Base-by-base conservation (phyloP, 176 grass and related monocot genomes). In the Zea luxurians region DNA sequence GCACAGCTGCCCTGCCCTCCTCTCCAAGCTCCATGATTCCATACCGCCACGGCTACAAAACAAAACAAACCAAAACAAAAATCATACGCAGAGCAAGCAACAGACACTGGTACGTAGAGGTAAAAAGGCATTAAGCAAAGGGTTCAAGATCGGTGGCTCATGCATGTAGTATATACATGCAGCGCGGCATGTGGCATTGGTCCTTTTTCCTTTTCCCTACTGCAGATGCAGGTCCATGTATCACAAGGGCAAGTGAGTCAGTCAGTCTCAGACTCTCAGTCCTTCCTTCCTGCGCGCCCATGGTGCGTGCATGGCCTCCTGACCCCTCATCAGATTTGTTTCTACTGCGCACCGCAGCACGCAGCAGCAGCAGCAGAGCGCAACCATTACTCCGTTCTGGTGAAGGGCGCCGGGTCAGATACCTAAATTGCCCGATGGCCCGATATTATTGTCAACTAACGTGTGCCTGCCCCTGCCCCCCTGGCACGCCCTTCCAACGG, bases 401-500 rank as follows among this genome's bases (percentile, higher is more conserved):
- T 36, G 66, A 55, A 42, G 20, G 69, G 62, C 18, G 65, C 48
- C 57, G 16, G 21, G 87, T 85, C 78, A 82, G 82, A 73, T 77
- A 78, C 82, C 82, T 89, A 73, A 89, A 85, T 58, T 59, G 73
- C 58, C 58, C 27, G 73, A 89, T 78, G 78, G 78, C 75, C 43
- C 78, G 37, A 82, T 78, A 89, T 89, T 73, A 85, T 85, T 81
- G 82, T 85, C 77, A 89, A 78, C 82, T 73, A 89, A 84, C 71
- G 73, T 85, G 73, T 66, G 70, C 61, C n/a, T 16, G 5, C 15
- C 16, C 52, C 38, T 4, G 52, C 10, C 53, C 27, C 75, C 77
- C 87, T 81, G 82, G 72, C 87, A 89, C 81, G 82, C 82, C 82
- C 76, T 89, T 81, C 87, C 82, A 89, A 84, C 41, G 70, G 70